Percentiles rank a stretch among this genome's conserved stretches.
Evolutionary conservation across 345 rosid genomes (phyloP).

Genomic region (Ceriops tagal): DNA sequence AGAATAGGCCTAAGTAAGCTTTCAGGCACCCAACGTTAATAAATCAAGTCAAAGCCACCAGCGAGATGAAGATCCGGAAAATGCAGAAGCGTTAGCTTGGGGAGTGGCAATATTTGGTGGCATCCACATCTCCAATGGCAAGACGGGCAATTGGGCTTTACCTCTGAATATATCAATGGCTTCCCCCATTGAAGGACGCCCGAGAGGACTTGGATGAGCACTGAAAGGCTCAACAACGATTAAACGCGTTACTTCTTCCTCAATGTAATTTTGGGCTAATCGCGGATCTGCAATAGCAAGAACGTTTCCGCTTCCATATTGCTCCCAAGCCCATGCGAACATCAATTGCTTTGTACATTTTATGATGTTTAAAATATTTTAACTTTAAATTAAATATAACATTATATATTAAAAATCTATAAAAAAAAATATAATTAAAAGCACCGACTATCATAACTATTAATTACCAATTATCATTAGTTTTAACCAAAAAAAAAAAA

Average conservation of each 20-base stretch:
- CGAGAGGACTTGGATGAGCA: conserved; percentile 5
- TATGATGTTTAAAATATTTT: too few relatives aligned
- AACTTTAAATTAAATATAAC: too few relatives aligned
- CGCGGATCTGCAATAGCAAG: conserved; percentile 7
- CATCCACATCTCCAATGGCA: conserved; percentile 13
- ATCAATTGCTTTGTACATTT: background rate
- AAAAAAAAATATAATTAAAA: too few relatives aligned
- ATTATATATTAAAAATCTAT: too few relatives aligned
- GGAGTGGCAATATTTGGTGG: background rate
- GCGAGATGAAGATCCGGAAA: background rate
- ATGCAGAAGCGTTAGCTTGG: background rate
- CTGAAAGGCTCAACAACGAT: conserved; percentile 23
- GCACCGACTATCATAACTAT: too few relatives aligned
- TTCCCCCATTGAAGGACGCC: conserved; percentile 25
- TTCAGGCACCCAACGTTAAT: too few relatives aligned
- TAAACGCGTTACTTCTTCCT: conserved; percentile 19
- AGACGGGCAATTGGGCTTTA: conserved; percentile 12
- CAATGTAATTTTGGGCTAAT: background rate
- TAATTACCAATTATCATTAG: too few relatives aligned
- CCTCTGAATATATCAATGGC: conserved; percentile 17
- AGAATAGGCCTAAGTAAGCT: too few relatives aligned
- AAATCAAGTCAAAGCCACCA: too few relatives aligned
- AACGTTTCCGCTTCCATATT: conserved; percentile 1
- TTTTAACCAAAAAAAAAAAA: too few relatives aligned
- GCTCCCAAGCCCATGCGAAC: conserved; percentile 24